A percentile compares a stretch with the other conserved stretches of the same genome.
Evolutionary conservation across 805 yeast species (phyloP).

Genomic region (Phaffomyces antillensis): DNA sequence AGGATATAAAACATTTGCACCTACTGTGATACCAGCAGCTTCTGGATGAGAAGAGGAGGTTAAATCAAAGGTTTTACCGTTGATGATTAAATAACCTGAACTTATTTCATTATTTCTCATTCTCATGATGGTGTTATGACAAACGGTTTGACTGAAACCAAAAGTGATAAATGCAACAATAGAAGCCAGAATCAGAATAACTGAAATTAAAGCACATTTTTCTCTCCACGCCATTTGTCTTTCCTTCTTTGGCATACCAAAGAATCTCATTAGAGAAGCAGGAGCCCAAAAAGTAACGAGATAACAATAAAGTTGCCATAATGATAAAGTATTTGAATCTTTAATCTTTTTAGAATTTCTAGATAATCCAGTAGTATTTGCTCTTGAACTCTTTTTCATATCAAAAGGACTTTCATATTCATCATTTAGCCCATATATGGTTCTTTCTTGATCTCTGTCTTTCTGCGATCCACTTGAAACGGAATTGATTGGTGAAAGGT

Average conservation of each 20-base stretch:
- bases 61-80: constrained; percentile 75
- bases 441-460: constrained; percentile 34
- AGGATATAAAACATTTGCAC: constrained; percentile 71
- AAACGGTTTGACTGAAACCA: constrained; percentile 83
- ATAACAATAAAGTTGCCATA: constrained; percentile 83
- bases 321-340: constrained; percentile 20
- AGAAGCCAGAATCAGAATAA: constrained; percentile 68
- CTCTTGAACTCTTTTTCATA: neutral
- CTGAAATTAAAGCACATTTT: constrained; percentile 75
- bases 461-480: neutral
- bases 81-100: constrained; percentile 59
- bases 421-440: constrained; percentile 55
- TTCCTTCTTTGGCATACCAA: constrained; percentile 72
- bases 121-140: constrained; percentile 42
- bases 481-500: constrained; percentile 8
- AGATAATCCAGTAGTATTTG: neutral
- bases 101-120: constrained; percentile 54
- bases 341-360: neutral
- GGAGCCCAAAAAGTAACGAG: constrained; percentile 91
- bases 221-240: constrained; percentile 97
- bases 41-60: constrained; percentile 70
- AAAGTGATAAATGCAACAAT: constrained; percentile 82
- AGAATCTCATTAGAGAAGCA: constrained; percentile 55
- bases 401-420: constrained; percentile 31
- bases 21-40: constrained; percentile 69